Evolutionary conservation across 768 basidiomycete species (phyloP), one percentile per base, ranked within the genome.

Genomic region (Agaricus sinodeliciosus): DNA sequence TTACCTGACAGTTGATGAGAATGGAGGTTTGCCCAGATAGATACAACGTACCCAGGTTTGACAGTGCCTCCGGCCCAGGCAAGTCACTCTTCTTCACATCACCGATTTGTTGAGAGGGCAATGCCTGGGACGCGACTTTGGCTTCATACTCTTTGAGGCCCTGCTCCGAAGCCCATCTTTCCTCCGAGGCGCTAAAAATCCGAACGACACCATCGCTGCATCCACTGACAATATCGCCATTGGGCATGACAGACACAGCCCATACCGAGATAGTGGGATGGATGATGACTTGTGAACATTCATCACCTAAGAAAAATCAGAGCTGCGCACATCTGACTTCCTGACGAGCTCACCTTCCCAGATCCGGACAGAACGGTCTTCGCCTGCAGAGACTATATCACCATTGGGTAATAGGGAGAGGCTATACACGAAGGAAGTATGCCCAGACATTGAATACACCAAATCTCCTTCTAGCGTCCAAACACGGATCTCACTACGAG

Each of bases 231-330:
- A 99, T 89, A 65, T 98, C 95, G 31, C 89, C 85, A 56, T 93
- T 92, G 0, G 90, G 85, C 76, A 93, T 84, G 5, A 84, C 77
- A 0, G 90, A 84, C 13, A 95, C 90, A 2, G 89, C 72, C 96
- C 96, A 99, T 2, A 99, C 90, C n/a, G 95, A 97, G 51, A 95
- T 90, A 7, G 92, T 92, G 6, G 96, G 94, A 62, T 96, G 93
- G 9, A 90, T 80, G 55, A 99, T 82, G 9, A 87, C 88, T 67
- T 99, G 95, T 5, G 79, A 68, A 59, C 90, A 90, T 66, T 93
- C 90, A 12, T 90, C 94, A 58, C 92, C 94, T 58, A 28, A 28
- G 50, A 35, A 22, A 39, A 9, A 18, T 39, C 31, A 54, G 15
- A 28, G 31, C 26, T 45, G 46, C 28, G 39, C n/a, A 43, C 37